Evolutionary conservation across 345 rosid species (phyloP), one percentile per base, ranked within the genome.

Genomic region (Populus tremula): DNA sequence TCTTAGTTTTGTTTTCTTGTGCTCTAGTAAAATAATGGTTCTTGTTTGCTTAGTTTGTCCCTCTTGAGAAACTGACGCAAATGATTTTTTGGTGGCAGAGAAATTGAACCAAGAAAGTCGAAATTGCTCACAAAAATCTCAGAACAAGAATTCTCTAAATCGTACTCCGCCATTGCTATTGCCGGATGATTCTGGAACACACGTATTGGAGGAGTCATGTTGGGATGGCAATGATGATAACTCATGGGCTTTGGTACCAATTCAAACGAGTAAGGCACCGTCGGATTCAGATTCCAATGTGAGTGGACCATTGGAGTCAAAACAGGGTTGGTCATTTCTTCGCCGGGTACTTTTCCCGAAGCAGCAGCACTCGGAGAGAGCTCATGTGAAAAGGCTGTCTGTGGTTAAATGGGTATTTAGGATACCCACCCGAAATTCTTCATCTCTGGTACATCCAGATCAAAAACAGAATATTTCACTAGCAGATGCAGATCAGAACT

Each of bases 291-390:
- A 41, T 27, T 71, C 80, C 77, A 11, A 54, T 67, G 33, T 43
- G 31, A 69, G 76, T 38, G 69, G 20, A 74, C 77, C 79, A 82
- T 72, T 23, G 2, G 71, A 66, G 62, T 54, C 81, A 38, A 92
- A 81, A 84, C 84, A 79, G 18, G 85, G 97, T 62, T 93, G 99
- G 99, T 80, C 80, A 64, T 70, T 91, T 45, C 86, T 93, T 69
- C 87, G 88, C 25, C 76, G 87, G 74, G 23, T 85, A 69, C 68
- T 93, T 71, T 38, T 80, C 62, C 53, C 72, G 73, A 87, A 83
- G 77, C 76, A 76, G 47, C 85, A 73, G 20, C 82, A 64, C 47
- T 25, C 77, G 47, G 81, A 85, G 77, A 90, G 79, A 85, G 76
- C 85, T 81, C 81, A 80, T 70, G 84, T 73, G 14, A 91, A 89